Evolutionary conservation across 2,329 filamentous ascomycete genomes (phyloP), one percentile per base, ranked within the genome.

Genomic region (Aspergillus niger): DNA sequence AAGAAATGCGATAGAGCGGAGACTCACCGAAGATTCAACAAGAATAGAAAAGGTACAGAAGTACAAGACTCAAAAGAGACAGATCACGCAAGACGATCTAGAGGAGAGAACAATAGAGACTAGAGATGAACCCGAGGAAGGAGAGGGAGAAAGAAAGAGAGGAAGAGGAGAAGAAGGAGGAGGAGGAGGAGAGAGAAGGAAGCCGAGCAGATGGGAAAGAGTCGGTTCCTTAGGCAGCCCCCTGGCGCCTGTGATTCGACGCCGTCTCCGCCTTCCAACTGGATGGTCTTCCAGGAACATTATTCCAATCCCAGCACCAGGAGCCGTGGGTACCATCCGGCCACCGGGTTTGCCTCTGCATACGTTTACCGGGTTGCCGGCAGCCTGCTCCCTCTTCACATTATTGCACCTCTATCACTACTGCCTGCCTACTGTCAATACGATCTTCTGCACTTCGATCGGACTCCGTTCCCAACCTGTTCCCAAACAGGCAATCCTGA

Each of bases 231-330:
- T 20, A 55, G 53, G 53, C 53, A 44, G 53, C 39, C 39, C 17
- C 38, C n/a, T 28, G 44, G 22, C 48, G 47, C 50, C 58, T 39
- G 51, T 65, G 64, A 63, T 66, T 62, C 58, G 64, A 59, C 62
- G 30, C 58, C 30, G 60, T 28, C 58, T 63, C 63, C 62, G 59
- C 32, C 32, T 36, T 36, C 32, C 32, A 36, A 36, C 63, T 43
- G 38, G 11, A 36, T 36, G 32, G 55, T 6, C 6, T 6, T 10
- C 36, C 39, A 32, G 17, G 24, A 39, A 52, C 20, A 26, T 39
- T 22, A 36, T 36, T 36, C 32, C 32, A 36, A 36, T 36, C 32
- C 55, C 43, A 30, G 39, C 30, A 39, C 1, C 43, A 36, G 43
- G 32, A 61, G 58, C 59, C 61, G 58, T 47, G 59, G 52, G 53